A percentile compares a stretch with the other conserved stretches of the same genome.
phyloP scores from a whole-genome alignment of 257 asterid species.

The Oldenlandia corymbosa region DNA sequence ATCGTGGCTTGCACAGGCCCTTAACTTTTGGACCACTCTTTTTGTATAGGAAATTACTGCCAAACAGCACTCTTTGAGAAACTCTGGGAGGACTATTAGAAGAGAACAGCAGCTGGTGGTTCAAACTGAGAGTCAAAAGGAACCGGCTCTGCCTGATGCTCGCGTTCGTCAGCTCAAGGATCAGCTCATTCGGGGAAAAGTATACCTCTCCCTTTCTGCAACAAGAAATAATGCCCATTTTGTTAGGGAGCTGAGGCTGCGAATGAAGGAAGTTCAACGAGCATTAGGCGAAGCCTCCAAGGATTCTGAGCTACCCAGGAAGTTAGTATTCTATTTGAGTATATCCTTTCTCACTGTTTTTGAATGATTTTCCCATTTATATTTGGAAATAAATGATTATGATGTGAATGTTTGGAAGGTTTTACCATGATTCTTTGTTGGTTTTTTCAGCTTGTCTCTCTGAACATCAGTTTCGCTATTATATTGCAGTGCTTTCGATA shows the following conservation, averaged over 20 bases:
- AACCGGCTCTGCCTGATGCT: conserved; percentile 43
- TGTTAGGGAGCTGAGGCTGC: conserved; percentile 76
- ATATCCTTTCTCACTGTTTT: neutral
- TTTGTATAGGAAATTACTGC: conserved; percentile 35
- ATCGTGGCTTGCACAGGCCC: neutral
- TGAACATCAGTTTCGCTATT: conserved; percentile 1
- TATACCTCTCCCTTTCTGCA: conserved; percentile 73
- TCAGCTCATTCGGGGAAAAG: conserved; percentile 62
- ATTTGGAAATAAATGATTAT: neutral
- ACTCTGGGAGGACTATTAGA: conserved; percentile 25
- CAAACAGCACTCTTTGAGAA: conserved; percentile 31
- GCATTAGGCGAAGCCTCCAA: conserved; percentile 74
- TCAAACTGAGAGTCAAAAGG: conserved; percentile 35
- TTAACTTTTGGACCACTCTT: conserved; percentile 2
- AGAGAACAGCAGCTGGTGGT: conserved; percentile 34
- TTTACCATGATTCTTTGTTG: neutral
- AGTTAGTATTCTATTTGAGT: conserved; percentile 34
- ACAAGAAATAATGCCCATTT: conserved; percentile 71
- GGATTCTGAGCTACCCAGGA: conserved; percentile 78
- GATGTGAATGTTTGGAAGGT: neutral
- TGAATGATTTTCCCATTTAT: neutral
- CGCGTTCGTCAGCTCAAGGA: conserved; percentile 72
- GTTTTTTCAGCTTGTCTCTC: conserved; percentile 2
- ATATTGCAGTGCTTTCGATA: conserved; percentile 55
- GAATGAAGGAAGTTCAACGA: conserved; percentile 69